Percentiles rank a stretch among this genome's conserved stretches.
These are phyloP conservation scores for Blastobotrys malaysiensis DNA, from an alignment of 1,139 yeast species.

Conservation along the genomic window DNA sequence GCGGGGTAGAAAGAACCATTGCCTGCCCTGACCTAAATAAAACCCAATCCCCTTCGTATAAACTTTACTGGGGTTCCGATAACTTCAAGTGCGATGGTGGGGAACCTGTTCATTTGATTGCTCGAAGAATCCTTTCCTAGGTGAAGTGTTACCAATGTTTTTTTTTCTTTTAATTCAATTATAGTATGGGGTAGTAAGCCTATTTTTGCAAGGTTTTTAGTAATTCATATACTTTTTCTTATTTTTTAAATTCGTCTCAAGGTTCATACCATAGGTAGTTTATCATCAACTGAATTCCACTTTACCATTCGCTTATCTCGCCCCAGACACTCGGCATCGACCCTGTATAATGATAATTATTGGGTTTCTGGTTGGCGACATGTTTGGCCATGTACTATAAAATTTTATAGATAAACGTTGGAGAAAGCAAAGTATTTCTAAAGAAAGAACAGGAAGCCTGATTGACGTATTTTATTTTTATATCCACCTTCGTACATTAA, in stretches of 20 bases:
- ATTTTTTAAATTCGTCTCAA: not conserved
- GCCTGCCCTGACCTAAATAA: conserved; percentile 5
- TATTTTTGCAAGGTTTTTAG: not conserved
- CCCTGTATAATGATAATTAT: not conserved
- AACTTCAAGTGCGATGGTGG: conserved; percentile 13
- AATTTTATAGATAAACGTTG: not conserved
- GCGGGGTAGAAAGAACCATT: not conserved
- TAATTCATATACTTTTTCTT: not conserved
- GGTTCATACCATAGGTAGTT: not conserved
- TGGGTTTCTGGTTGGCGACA: not conserved
- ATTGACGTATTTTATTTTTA: no score
- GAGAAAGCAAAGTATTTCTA: not conserved
- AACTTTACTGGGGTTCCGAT: not conserved
- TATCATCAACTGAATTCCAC: not conserved
- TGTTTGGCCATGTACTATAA: not conserved
- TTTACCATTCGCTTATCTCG: not conserved
- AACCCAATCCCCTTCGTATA: not conserved
- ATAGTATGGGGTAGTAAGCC: no score
- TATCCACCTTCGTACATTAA: no score
- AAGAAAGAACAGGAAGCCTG: not conserved
- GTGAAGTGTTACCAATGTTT: no score
- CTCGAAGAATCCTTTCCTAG: not conserved
- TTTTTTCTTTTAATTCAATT: no score
- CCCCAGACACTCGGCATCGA: no score
- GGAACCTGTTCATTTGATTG: conserved; percentile 3